Conservation (phyloP, 2,329 filamentous ascomycete genomes). For the Pestalotiopsis sp. region DNA sequence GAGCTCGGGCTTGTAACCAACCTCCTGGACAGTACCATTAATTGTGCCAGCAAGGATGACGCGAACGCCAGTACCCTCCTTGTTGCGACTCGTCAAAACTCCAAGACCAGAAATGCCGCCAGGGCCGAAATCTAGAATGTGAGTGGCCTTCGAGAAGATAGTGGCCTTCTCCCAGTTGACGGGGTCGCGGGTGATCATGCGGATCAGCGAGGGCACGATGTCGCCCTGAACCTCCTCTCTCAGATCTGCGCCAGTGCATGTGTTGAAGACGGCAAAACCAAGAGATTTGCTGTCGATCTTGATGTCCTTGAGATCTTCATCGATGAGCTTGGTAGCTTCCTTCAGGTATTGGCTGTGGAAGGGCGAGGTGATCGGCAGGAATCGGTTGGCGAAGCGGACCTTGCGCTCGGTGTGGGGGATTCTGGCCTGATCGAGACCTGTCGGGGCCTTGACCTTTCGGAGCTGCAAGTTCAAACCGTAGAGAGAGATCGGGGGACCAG, state of each 20-base stretch:
- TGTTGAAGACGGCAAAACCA: constrained; percentile 87
- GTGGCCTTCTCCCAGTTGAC: constrained; percentile 98
- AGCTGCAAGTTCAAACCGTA: constrained; percentile 95
- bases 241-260: constrained; percentile 84
- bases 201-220: constrained; percentile 82
- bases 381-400: constrained; percentile 93
- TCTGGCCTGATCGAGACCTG: constrained; percentile 93
- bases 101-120: constrained; percentile 96
- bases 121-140: constrained; percentile 95
- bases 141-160: constrained; percentile 85
- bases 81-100: constrained; percentile 96
- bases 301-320: constrained; percentile 84
- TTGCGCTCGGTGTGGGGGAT: constrained; percentile 96
- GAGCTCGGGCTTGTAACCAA: constrained; percentile 97
- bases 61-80: constrained; percentile 95
- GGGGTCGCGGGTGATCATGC: constrained; percentile 90
- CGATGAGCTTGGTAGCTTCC: constrained; percentile 79
- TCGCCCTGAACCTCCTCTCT: constrained; percentile 71
- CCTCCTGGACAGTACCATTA: constrained; percentile 84
- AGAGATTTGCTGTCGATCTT: constrained; percentile 73
- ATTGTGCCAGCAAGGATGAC: constrained; percentile 95
- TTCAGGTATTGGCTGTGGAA: constrained; percentile 96
- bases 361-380: constrained; percentile 94
- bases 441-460: constrained; percentile 95
- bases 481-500: constrained; percentile 91